Evolutionary conservation across 352 stramenopile species (phyloP).

Genomic region (Pythium monospermum): DNA sequence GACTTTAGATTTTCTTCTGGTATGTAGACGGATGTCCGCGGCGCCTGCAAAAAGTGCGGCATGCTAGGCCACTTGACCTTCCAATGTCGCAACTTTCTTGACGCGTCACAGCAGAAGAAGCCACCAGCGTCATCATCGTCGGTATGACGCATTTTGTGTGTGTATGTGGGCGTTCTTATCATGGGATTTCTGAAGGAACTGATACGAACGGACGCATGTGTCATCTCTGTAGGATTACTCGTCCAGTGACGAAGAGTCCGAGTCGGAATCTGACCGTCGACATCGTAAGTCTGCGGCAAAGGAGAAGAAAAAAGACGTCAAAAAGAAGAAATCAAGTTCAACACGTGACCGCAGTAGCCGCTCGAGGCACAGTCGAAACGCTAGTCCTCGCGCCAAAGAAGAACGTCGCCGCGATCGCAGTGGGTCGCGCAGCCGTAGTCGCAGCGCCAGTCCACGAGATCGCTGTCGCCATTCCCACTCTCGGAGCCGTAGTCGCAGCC

Average conservation of each 20-base stretch:
- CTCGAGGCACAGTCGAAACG: constrained; percentile 6
- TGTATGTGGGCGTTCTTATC: too few relatives aligned
- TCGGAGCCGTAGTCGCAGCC: constrained; percentile 9
- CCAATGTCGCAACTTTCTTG: constrained; percentile 80
- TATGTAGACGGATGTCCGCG: constrained; percentile 60
- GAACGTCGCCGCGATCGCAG: not conserved
- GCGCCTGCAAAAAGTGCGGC: constrained; percentile 87
- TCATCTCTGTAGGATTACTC: constrained; percentile 4
- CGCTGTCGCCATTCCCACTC: not conserved
- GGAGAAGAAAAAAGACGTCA: too few relatives aligned
- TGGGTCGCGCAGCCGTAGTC: not conserved
- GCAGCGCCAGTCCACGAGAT: not conserved
- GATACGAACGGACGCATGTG: not conserved
- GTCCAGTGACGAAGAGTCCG: constrained; percentile 16
- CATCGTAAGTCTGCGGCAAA: too few relatives aligned
- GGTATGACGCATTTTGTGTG: too few relatives aligned
- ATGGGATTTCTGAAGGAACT: too few relatives aligned
- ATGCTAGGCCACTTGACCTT: constrained; percentile 91
- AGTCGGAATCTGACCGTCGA: constrained; percentile 2
- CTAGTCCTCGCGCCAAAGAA: constrained; percentile 1
- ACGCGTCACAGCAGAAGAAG: constrained; percentile 29
- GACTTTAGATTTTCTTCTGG: too few relatives aligned
- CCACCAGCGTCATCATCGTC: constrained; percentile 14
- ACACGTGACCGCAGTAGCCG: not conserved
- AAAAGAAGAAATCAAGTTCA: too few relatives aligned